Percentiles rank a stretch among this genome's conserved stretches.
Evolutionary conservation across 2,329 filamentous ascomycete genomes (phyloP).

Genomic region (Fusarium sacchari): DNA sequence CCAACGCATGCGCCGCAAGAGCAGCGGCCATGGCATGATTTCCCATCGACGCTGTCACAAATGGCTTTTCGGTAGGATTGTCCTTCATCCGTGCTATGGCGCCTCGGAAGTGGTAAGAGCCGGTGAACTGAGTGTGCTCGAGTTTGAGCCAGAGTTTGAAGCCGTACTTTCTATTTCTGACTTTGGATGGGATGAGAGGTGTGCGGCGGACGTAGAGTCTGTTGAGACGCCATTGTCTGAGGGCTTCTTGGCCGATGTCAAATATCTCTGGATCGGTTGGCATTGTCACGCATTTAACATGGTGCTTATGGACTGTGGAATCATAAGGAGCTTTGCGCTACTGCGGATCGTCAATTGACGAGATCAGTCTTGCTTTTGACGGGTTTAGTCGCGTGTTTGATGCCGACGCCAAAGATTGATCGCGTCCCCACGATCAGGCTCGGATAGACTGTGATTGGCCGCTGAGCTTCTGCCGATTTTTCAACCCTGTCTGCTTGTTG

Average conservation of each 20-base stretch:
- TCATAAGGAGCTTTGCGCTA: neutral
- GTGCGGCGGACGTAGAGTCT: neutral
- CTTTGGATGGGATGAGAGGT: neutral
- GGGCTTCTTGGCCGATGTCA: neutral
- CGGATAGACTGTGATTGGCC: neutral
- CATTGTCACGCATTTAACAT: neutral
- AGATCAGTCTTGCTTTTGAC: rapidly evolving
- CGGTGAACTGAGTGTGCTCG: neutral
- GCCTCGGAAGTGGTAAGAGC: neutral
- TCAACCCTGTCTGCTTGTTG: neutral
- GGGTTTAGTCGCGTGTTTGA: neutral
- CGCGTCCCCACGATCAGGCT: neutral
- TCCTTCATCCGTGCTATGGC: neutral
- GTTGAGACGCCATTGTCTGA: neutral
- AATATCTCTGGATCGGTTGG: neutral
- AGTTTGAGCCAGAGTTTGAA: neutral
- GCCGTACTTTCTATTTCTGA: neutral
- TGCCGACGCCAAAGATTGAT: neutral
- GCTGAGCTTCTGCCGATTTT: neutral
- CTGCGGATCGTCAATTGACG: too few relatives aligned
- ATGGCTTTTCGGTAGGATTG: neutral
- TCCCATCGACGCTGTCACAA: neutral
- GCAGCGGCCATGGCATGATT: neutral
- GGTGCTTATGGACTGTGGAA: rapidly evolving
- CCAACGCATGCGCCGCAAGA: neutral